A percentile compares a stretch with the other conserved stretches of the same genome.
Evolutionary conservation across 1,284 basidiomycete species (phyloP).

Genomic region (Fomitopsis palustris): DNA sequence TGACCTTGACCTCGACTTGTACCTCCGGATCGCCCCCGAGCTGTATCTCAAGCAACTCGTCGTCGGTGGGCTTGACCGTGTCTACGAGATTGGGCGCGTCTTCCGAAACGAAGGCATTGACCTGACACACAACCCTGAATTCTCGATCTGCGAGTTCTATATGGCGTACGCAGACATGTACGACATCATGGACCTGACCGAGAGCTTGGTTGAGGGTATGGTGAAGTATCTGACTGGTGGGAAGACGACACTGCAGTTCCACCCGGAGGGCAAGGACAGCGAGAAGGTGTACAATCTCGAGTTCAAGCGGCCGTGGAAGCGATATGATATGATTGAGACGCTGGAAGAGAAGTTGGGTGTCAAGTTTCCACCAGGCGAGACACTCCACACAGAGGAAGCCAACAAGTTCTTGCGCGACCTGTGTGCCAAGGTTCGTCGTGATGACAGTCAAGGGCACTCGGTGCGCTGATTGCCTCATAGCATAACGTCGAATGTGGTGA

Average conservation of each 20-base stretch:
- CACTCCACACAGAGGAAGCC: constrained; percentile 85
- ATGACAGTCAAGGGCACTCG: background rate
- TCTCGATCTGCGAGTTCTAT: constrained; percentile 99
- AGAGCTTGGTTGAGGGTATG: constrained; percentile 87
- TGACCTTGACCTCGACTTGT: constrained; percentile 96
- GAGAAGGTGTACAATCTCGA: constrained; percentile 80
- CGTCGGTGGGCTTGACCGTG: constrained; percentile 95
- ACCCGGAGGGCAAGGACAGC: constrained; percentile 88
- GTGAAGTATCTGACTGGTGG: constrained; percentile 88
- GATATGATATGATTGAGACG: constrained; percentile 97
- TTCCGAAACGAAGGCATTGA: constrained; percentile 99
- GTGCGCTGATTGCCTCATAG: constrained; percentile 35
- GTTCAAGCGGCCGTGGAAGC: constrained; percentile 97
- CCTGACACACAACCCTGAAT: constrained; percentile 96
- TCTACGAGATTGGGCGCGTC: constrained; percentile 97
- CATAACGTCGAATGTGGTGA: constrained; percentile 98
- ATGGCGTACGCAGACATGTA: constrained; percentile 99
- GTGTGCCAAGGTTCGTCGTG: constrained; percentile 65
- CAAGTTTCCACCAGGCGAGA: constrained; percentile 92
- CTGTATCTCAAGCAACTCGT: constrained; percentile 98
- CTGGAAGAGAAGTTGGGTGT: constrained; percentile 92
- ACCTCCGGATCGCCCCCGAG: constrained; percentile 97
- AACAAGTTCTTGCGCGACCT: constrained; percentile 89
- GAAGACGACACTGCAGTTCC: constrained; percentile 80
- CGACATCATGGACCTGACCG: constrained; percentile 98